Base-by-base conservation (phyloP, 1,284 basidiomycete species). In the Tilletiaria anomala region DNA sequence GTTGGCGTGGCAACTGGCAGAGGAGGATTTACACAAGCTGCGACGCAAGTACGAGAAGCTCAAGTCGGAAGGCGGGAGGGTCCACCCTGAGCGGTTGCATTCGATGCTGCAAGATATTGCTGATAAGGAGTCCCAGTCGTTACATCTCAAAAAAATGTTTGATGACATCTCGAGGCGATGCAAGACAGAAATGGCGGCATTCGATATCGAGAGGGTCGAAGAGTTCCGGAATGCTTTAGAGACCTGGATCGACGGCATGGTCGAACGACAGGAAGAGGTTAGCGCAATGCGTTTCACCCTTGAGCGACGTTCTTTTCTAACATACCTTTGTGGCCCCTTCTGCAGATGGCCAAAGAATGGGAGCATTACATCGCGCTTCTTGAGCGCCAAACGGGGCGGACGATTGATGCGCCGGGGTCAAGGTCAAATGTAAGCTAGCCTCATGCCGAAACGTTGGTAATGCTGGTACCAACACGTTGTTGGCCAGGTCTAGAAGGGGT, bases 141-240 rank as follows among this genome's bases (percentile, higher is more conserved):
- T 61, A 11, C 47, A 51, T 20, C 46, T 47, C 5, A 82, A 82
- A 56, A 76, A 78, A 40, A 84, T 93, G 50, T 97, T 85, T 61
- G 87, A 94, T 35, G 76, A 81, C 21, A 80, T 83, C 5, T 82
- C 85, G 20, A 79, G 79, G 51, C 71, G 93, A 19, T 80, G 88
- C 58, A 96, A 96, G 69, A 70, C 75, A 3, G 93, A 99, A 70
- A 79, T 93, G 58, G 79, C 78, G n/a, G 73, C 88, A 23, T 94
- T 97, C 62, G 91, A 99, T 69, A 76, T 79, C 58, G 89, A 94
- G 68, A 77, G 88, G 34, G 77, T 96, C 21, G 79, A 84, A 35
- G 86, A 91, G 60, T 85, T 91, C 66, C 86, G 84, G 63, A 71
- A 73, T 23, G 74, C 78, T 2, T 67, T 91, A 44, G 80, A 82